These are phyloP conservation scores for Colletotrichum abscissum DNA, from an alignment of 2,329 filamentous ascomycete species.

Conservation along the genomic window DNA sequence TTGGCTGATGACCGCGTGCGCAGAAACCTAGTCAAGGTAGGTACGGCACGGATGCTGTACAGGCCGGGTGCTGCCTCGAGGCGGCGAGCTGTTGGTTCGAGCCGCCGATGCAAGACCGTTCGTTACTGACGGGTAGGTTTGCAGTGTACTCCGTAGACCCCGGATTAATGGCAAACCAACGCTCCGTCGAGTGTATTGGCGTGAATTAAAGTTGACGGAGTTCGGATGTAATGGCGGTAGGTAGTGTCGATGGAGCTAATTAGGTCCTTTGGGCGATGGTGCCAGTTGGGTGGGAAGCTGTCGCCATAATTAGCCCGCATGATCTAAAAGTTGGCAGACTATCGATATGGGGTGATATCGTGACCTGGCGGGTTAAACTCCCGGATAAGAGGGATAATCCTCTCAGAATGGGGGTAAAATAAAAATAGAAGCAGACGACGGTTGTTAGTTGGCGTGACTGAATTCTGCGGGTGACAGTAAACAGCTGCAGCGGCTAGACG, in stretches of 20 bases:
- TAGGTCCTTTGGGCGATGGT: not conserved
- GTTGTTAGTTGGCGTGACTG: slow-evolving; percentile 27
- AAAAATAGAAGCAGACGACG: slow-evolving; percentile 47
- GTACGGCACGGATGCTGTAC: slow-evolving; percentile 13
- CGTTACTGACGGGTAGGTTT: slow-evolving; percentile 38
- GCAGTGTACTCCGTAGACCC: not conserved
- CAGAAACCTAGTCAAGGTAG: not conserved
- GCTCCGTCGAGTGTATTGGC: not conserved
- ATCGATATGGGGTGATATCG: slow-evolving; percentile 1
- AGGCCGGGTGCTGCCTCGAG: slow-evolving; percentile 4
- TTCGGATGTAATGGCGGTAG: not conserved
- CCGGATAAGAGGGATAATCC: slow-evolving; percentile 21
- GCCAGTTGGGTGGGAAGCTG: not conserved
- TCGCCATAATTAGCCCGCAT: slow-evolving; percentile 28
- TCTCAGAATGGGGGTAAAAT: slow-evolving; percentile 43
- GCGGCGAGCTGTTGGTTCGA: slow-evolving; percentile 5
- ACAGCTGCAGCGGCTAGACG: slow-evolving; percentile 31
- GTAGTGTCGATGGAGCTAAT: slow-evolving; percentile 13
- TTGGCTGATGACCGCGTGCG: not conserved
- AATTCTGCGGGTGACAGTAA: slow-evolving; percentile 35
- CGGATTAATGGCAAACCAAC: slow-evolving; percentile 11
- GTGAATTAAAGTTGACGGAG: not conserved
- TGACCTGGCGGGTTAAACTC: slow-evolving; percentile 12
- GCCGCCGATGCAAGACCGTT: slow-evolving; percentile 16
- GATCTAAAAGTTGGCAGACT: slow-evolving; percentile 2